Conservation (phyloP, 768 basidiomycete genomes). For the Mycena sanguinolenta region DNA sequence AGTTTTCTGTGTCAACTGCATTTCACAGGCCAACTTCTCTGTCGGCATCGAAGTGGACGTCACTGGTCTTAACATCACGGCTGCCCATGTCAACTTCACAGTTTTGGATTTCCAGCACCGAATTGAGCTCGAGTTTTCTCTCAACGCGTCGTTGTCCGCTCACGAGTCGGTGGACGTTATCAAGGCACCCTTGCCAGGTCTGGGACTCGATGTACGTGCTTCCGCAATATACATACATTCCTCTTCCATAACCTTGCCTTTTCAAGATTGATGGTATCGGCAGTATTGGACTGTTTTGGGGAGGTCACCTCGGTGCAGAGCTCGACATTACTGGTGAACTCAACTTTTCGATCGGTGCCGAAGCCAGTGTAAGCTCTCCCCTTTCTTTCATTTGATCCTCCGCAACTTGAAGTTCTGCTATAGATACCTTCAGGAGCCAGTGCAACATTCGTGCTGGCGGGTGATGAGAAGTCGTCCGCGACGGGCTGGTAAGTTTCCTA, state of each 20-base stretch:
- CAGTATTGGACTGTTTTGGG: constrained; percentile 22
- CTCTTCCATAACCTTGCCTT: neutral
- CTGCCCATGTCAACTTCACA: constrained; percentile 26
- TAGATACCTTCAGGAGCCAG: constrained; percentile 11
- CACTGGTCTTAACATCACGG: neutral
- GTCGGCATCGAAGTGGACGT: constrained; percentile 26
- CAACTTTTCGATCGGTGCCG: constrained; percentile 27
- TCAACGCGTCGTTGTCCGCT: neutral
- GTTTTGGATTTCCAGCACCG: constrained; percentile 23
- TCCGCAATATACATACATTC: too few species aligned
- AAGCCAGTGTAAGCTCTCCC: constrained; percentile 1
- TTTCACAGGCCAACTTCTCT: constrained; percentile 18
- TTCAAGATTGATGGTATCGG: constrained; percentile 11
- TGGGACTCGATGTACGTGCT: constrained; percentile 2
- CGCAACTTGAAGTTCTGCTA: neutral
- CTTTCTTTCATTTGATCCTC: neutral
- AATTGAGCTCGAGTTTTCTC: constrained; percentile 24
- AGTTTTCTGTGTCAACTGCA: constrained; percentile 29
- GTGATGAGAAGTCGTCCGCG: constrained; percentile 1
- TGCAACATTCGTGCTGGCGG: constrained; percentile 12
- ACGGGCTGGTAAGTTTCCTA: constrained; percentile 13
- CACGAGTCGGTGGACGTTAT: constrained; percentile 11
- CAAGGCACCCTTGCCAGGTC: constrained; percentile 8
- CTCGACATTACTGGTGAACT: constrained; percentile 12
- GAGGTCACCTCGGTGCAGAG: neutral